Evolutionary conservation across 2,329 filamentous ascomycete species (phyloP).

Genomic region (Penicillium sp.): DNA sequence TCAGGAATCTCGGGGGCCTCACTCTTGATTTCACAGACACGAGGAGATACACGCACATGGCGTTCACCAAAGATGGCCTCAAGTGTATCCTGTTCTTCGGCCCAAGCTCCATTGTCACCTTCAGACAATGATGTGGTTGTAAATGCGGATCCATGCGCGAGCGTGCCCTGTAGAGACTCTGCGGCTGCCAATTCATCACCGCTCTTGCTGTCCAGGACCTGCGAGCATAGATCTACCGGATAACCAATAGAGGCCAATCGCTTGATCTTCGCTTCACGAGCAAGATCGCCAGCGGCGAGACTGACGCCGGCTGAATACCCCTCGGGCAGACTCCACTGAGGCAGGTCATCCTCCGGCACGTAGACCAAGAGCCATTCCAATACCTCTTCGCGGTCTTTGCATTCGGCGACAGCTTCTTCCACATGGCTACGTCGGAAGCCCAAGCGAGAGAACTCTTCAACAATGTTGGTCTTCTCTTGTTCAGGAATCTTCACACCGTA

Average conservation of each 20-base stretch:
- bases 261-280: slow-evolving; percentile 78
- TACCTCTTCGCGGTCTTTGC: slow-evolving; percentile 88
- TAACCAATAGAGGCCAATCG: slow-evolving; percentile 82
- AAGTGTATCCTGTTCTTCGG: slow-evolving; percentile 80
- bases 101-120: slow-evolving; percentile 65
- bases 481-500: slow-evolving; percentile 68
- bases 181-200: slow-evolving; percentile 78
- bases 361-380: slow-evolving; percentile 96
- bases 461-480: slow-evolving; percentile 59
- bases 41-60: slow-evolving; percentile 62
- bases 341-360: slow-evolving; percentile 95
- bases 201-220: slow-evolving; percentile 68
- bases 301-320: slow-evolving; percentile 88
- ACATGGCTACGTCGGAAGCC: slow-evolving; percentile 89
- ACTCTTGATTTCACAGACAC: slow-evolving; percentile 71
- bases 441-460: slow-evolving; percentile 73
- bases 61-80: slow-evolving; percentile 82
- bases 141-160: slow-evolving; percentile 54
- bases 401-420: slow-evolving; percentile 82
- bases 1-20: slow-evolving; percentile 51
- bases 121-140: slow-evolving; percentile 18
- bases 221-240: slow-evolving; percentile 77
- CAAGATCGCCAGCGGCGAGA: slow-evolving; percentile 79
- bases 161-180: slow-evolving; percentile 72
- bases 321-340: slow-evolving; percentile 86